These are phyloP conservation scores for Cladosporium sp. DNA, from an alignment of 2,329 filamentous ascomycete species.

Conservation along the genomic window DNA sequence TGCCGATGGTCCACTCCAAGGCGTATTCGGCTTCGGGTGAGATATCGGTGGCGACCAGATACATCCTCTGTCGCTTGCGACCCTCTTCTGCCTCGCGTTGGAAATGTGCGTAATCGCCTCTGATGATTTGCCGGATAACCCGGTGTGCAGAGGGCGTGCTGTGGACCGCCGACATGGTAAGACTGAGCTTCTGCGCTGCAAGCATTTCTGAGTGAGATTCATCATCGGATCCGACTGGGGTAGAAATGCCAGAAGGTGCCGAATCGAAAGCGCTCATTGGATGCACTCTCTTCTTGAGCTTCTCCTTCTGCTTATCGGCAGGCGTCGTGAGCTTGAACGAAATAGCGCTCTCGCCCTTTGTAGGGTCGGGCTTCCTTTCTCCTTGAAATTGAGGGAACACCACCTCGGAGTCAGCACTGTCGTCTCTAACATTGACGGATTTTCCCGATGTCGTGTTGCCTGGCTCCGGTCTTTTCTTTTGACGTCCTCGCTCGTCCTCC, in stretches of 20 bases:
- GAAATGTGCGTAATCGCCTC: slow-evolving; percentile 77
- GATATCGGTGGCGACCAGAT: slow-evolving; percentile 91
- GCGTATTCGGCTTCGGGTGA: slow-evolving; percentile 94
- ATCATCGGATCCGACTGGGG: slow-evolving; percentile 75
- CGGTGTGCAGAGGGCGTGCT: slow-evolving; percentile 73
- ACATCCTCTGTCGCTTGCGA: slow-evolving; percentile 75
- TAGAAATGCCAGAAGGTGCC: slow-evolving; percentile 54
- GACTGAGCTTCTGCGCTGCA: slow-evolving; percentile 76
- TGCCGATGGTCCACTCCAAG: slow-evolving; percentile 95
- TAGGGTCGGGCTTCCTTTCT: slow-evolving; percentile 30
- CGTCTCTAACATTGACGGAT: slow-evolving; percentile 26
- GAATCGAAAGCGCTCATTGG: slow-evolving; percentile 82
- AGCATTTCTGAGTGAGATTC: slow-evolving; percentile 80
- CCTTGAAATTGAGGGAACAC: slow-evolving; percentile 14
- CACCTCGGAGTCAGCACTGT: slow-evolving; percentile 28
- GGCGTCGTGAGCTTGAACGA: slow-evolving; percentile 26
- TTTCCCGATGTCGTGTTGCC: slow-evolving; percentile 32
- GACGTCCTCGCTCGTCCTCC: slow-evolving; percentile 27
- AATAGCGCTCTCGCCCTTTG: slow-evolving; percentile 31
- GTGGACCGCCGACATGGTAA: slow-evolving; percentile 76
- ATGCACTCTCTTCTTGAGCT: slow-evolving; percentile 52
- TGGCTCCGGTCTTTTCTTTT: slow-evolving; percentile 31
- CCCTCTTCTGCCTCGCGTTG: slow-evolving; percentile 75
- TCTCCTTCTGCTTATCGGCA: slow-evolving; percentile 15
- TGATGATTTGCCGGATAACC: slow-evolving; percentile 82